These are phyloP conservation scores for Cladorrhinum samala DNA, from an alignment of 495 filamentous ascomycete genomes.

Conservation along the genomic window DNA sequence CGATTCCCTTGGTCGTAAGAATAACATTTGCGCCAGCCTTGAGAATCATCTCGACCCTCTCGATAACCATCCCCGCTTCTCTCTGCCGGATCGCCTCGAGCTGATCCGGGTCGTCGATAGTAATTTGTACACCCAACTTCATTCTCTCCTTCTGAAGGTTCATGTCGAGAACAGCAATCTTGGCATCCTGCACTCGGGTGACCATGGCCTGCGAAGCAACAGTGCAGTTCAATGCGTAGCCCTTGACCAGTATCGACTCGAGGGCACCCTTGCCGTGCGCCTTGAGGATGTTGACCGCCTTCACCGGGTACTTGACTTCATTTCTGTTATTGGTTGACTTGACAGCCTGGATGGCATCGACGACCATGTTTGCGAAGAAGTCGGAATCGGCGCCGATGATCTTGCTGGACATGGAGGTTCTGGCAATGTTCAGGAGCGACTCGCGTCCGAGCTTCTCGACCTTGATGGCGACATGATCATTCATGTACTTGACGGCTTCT, in stretches of 20 bases:
- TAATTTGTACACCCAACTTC: slow-evolving; percentile 98
- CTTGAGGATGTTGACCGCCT: slow-evolving; percentile 97
- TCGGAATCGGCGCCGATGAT: slow-evolving; percentile 94
- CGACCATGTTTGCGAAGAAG: slow-evolving; percentile 95
- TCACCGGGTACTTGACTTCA: slow-evolving; percentile 96
- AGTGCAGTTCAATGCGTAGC: slow-evolving; percentile 97
- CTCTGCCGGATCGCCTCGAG: slow-evolving; percentile 93
- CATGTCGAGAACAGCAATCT: slow-evolving; percentile 96
- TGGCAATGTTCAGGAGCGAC: slow-evolving; percentile 88
- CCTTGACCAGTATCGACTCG: slow-evolving; percentile 89
- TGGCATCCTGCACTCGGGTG: slow-evolving; percentile 86
- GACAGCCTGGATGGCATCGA: slow-evolving; percentile 93
- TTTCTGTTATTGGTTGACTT: slow-evolving; percentile 84
- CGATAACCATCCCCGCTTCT: slow-evolving; percentile 86
- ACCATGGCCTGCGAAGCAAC: slow-evolving; percentile 98
- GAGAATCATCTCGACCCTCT: slow-evolving; percentile 93
- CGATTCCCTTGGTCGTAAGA: slow-evolving; percentile 96
- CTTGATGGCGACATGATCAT: slow-evolving; percentile 91
- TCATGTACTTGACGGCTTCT: slow-evolving; percentile 98
- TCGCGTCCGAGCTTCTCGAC: slow-evolving; percentile 87
- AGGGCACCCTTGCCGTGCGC: slow-evolving; percentile 88
- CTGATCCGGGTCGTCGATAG: slow-evolving; percentile 93
- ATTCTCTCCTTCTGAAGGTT: slow-evolving; percentile 98
- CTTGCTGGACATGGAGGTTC: slow-evolving; percentile 99
- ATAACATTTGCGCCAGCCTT: slow-evolving; percentile 96